Percentiles rank a stretch among this genome's conserved stretches.
phyloP scores from a whole-genome alignment of 78 protist genomes.

The Cavenderia fasciculata region DNA sequence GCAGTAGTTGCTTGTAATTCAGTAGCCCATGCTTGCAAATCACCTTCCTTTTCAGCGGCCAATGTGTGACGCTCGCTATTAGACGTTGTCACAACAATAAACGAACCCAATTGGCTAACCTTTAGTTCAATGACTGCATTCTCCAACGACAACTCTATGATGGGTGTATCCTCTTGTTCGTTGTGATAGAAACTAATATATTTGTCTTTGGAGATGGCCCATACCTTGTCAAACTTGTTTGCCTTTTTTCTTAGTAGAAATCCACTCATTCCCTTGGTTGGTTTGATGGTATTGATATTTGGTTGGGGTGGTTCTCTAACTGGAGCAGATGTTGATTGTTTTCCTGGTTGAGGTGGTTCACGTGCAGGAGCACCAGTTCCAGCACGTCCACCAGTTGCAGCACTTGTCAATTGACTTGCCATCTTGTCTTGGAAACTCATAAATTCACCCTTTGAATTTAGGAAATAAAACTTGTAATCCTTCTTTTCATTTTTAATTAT shows the following conservation, averaged over 20 bases:
- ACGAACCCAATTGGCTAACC: neutral
- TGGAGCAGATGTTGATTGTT: neutral
- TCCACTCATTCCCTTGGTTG: conserved; percentile 20
- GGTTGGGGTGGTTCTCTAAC: neutral
- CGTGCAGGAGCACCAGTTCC: neutral
- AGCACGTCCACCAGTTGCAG: neutral
- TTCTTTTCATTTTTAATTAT: conserved; percentile 27
- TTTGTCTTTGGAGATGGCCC: conserved; percentile 12
- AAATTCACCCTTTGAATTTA: conserved; percentile 63
- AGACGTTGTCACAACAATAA: conserved; percentile 12
- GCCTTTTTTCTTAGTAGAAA: conserved; percentile 43
- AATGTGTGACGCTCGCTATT: conserved; percentile 51
- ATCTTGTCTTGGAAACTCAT: conserved; percentile 37
- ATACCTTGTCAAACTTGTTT: conserved; percentile 25
- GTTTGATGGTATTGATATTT: neutral
- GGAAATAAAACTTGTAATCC: conserved; percentile 44
- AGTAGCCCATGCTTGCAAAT: conserved; percentile 28
- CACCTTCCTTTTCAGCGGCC: conserved; percentile 33
- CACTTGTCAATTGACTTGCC: neutral
- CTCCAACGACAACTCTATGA: conserved; percentile 25
- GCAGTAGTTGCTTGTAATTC: conserved; percentile 35
- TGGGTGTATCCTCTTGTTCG: conserved; percentile 13
- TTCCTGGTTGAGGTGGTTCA: neutral
- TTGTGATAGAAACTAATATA: neutral
- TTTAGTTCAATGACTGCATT: conserved; percentile 46